phyloP scores from a whole-genome alignment of 2,329 filamentous ascomycete genomes.

The Magnaporthiopsis rhizophila region DNA sequence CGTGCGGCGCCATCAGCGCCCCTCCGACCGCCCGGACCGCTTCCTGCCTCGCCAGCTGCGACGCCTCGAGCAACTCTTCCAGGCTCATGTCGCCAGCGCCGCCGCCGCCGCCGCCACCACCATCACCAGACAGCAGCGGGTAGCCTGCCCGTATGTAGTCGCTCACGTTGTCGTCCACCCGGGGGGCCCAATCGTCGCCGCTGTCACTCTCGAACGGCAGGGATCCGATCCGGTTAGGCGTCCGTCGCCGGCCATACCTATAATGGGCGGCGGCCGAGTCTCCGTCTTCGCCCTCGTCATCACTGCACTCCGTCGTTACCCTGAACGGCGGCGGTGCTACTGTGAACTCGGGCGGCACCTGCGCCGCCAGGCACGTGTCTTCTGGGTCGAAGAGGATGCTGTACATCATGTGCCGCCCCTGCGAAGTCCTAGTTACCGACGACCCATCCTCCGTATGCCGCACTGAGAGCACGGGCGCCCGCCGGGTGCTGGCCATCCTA shows the following conservation, averaged over 20 bases:
- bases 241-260: conserved; percentile 24
- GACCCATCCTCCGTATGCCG: conserved; percentile 44
- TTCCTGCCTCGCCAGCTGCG: conserved; percentile 47
- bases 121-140: neutral
- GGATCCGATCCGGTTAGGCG: conserved; percentile 44
- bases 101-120: conserved; percentile 6
- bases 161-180: conserved; percentile 18
- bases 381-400: conserved; percentile 35
- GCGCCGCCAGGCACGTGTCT: conserved; percentile 37
- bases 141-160: conserved; percentile 5
- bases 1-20: conserved; percentile 62
- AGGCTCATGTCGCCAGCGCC: conserved; percentile 22
- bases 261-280: neutral
- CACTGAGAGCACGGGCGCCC: conserved; percentile 39
- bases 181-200: conserved; percentile 26
- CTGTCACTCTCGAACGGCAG: conserved; percentile 46
- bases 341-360: conserved; percentile 50
- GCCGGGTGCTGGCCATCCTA: conserved; percentile 17
- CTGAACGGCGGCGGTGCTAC: conserved; percentile 39
- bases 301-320: conserved; percentile 52
- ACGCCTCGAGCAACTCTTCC: conserved; percentile 36
- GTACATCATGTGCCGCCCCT: conserved; percentile 36
- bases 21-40: conserved; percentile 48
- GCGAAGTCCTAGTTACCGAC: conserved; percentile 32
- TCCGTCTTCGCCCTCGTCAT: conserved; percentile 38